Evolutionary conservation across 176 grass and related monocot genomes (phyloP).

Genomic region (Rhynchospora tenuis): DNA sequence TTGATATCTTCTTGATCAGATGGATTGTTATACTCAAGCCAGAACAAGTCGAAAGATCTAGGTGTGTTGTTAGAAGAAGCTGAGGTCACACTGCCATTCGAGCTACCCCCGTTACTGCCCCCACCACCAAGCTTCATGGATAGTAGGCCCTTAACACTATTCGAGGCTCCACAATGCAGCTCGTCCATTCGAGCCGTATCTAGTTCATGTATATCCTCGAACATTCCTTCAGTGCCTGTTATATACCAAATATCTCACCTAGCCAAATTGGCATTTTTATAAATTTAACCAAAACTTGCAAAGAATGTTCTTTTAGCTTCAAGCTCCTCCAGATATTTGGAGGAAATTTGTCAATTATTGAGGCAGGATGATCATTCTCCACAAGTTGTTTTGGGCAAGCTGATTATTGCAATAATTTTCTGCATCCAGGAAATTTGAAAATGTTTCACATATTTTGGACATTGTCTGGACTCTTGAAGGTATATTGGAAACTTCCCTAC

Average conservation of each 20-base stretch:
- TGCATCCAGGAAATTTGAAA: not conserved
- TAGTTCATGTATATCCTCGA: constrained; percentile 37
- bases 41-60: constrained; percentile 28
- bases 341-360: not conserved
- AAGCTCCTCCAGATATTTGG: not conserved
- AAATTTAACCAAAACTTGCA: constrained; percentile 2
- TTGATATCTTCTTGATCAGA: constrained; percentile 32
- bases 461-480: not conserved
- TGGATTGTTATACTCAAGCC: constrained; percentile 34
- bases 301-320: not conserved
- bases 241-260: constrained; percentile 14
- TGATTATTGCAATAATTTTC: not conserved
- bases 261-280: not conserved
- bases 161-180: not conserved
- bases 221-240: constrained; percentile 33
- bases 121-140: constrained; percentile 22
- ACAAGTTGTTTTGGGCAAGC: not conserved
- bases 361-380: not conserved
- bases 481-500: not conserved
- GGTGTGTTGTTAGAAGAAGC: constrained; percentile 37
- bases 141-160: constrained; percentile 25
- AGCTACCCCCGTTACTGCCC: not conserved
- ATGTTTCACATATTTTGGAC: not conserved
- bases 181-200: constrained; percentile 39
- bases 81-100: constrained; percentile 21